These are phyloP conservation scores for Dalbergia oliveri DNA, from an alignment of 306 rosid species.

Conservation along the genomic window DNA sequence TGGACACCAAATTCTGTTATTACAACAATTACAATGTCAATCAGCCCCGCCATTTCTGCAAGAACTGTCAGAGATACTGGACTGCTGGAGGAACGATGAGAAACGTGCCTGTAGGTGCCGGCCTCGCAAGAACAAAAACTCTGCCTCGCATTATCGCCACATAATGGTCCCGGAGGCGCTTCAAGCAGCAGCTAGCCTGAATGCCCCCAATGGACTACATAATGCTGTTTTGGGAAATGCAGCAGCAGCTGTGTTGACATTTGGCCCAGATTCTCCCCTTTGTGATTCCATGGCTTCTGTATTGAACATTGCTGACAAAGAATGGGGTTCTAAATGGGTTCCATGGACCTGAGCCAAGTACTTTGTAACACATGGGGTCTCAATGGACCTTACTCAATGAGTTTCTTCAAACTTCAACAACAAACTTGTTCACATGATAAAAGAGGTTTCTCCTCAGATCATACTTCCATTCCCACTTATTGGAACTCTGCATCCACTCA, in stretches of 20 bases:
- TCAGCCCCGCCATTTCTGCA: conserved; percentile 98
- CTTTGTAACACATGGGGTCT: no score
- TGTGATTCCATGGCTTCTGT: conserved; percentile 71
- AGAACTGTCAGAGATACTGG: conserved; percentile 97
- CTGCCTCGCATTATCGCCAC: conserved; percentile 65
- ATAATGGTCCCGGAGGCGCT: conserved; percentile 61
- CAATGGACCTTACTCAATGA: no score
- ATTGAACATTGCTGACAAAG: conserved; percentile 60
- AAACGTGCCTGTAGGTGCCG: conserved; percentile 91
- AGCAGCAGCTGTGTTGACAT: conserved; percentile 62
- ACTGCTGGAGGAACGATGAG: conserved; percentile 97
- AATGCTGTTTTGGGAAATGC: conserved; percentile 54
- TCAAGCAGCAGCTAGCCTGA: conserved; percentile 52
- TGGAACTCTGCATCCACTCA: no score
- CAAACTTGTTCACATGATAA: no score
- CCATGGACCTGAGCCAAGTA: conserved; percentile 53
- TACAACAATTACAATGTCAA: conserved; percentile 93
- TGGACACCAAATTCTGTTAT: conserved; percentile 94
- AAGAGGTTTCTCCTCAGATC: no score
- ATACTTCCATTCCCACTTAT: no score
- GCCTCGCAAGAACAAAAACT: conserved; percentile 85
- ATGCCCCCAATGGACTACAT: conserved; percentile 53
- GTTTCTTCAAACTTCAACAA: no score
- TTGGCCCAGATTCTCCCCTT: conserved; percentile 73
- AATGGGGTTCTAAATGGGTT: conserved; percentile 51